Conservation (phyloP, 1,139 yeast species). For the Hansenula lynferdii region DNA sequence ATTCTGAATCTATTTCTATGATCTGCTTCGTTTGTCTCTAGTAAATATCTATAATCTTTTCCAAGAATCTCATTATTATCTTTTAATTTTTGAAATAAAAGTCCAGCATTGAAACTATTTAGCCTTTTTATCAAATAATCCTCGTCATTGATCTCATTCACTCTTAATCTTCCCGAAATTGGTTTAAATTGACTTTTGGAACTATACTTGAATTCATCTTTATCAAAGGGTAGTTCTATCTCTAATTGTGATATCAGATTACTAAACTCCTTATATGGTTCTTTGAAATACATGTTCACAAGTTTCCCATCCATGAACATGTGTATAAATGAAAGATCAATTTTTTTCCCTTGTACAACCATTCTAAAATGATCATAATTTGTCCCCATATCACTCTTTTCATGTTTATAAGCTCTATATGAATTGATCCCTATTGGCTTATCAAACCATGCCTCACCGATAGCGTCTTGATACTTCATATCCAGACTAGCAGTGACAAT, state of each 20-base stretch:
- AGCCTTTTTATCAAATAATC: not conserved
- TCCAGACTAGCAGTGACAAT: not conserved
- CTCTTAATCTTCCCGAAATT: not conserved
- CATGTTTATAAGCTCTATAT: not conserved
- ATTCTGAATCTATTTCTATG: not conserved
- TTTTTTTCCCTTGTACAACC: not conserved
- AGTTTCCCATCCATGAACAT: not conserved
- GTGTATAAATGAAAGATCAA: not conserved
- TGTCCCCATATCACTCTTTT: not conserved
- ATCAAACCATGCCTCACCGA: conserved; percentile 1
- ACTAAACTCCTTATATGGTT: not conserved
- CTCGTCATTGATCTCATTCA: not conserved
- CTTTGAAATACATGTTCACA: not conserved
- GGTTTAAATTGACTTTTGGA: not conserved
- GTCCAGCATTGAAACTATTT: not conserved
- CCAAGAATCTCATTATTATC: not conserved
- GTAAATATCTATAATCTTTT: not conserved
- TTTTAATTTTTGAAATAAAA: not conserved
- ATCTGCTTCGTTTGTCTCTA: not conserved
- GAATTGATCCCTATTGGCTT: not conserved
- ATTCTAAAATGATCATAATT: not conserved
- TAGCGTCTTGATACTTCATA: not conserved
- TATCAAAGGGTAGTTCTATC: not conserved
- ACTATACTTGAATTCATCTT: not conserved
- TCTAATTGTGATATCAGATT: not conserved